A percentile compares a stretch with the other conserved stretches of the same genome.
phyloP scores from a whole-genome alignment of 768 basidiomycete species.

The Cystofilobasidium ferigula region DNA sequence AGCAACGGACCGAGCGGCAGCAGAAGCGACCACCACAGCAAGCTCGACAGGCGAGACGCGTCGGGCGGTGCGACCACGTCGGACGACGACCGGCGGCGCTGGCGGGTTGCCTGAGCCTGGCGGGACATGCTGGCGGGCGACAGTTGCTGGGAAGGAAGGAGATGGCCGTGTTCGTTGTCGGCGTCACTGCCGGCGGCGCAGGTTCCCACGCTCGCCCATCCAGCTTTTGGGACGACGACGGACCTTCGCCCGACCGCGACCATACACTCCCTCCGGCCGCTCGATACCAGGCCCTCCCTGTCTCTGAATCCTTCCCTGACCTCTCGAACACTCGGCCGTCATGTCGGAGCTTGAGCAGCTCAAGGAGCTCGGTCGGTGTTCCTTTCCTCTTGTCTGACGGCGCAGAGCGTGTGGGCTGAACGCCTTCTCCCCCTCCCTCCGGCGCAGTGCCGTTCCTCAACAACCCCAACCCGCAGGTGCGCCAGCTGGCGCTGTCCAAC shows the following conservation, averaged over 20 bases:
- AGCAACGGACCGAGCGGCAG: background rate
- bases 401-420: background rate
- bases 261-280: background rate
- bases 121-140: background rate
- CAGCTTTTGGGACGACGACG: too few species aligned
- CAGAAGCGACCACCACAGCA: background rate
- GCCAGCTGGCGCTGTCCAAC: conserved; percentile 74
- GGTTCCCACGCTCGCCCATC: too few species aligned
- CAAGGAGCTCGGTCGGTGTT: conserved; percentile 15
- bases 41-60: background rate
- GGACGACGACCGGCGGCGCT: background rate
- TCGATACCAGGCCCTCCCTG: background rate
- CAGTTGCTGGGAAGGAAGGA: too few species aligned
- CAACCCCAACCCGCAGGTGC: conserved; percentile 62
- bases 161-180: too few species aligned
- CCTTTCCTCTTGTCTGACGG: background rate
- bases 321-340: background rate
- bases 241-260: too few species aligned
- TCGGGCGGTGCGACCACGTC: background rate
- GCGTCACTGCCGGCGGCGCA: too few species aligned
- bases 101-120: background rate
- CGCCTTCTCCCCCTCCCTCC: background rate
- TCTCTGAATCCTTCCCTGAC: too few species aligned
- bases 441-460: conserved; percentile 22
- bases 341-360: conserved; percentile 18